Conservation (phyloP, 2,329 filamentous ascomycete genomes). For the Neurospora crassa region DNA sequence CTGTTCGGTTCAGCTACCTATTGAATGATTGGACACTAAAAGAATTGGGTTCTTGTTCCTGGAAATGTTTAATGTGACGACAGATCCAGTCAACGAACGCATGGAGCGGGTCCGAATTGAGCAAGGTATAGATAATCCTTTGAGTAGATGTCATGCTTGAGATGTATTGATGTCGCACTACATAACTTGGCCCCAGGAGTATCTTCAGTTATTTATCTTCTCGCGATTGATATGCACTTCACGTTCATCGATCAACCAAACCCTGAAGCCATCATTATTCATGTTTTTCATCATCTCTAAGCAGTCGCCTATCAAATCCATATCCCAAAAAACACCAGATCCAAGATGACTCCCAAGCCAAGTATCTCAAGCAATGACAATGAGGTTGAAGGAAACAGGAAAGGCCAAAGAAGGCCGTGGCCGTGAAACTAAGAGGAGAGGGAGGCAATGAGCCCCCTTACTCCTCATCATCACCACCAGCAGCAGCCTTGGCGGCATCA, state of each 20-base stretch:
- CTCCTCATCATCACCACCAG: constrained; percentile 22
- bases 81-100: background rate
- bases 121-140: background rate
- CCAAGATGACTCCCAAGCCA: background rate
- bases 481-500: constrained; percentile 13
- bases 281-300: background rate
- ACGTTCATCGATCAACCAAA: background rate
- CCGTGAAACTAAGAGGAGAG: background rate
- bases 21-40: background rate
- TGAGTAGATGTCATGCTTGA: background rate
- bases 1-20: background rate
- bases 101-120: background rate
- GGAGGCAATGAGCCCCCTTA: constrained; percentile 10
- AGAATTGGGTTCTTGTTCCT: background rate
- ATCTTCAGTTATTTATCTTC: background rate
- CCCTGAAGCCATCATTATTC: background rate
- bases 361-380: background rate
- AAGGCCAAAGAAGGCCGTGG: background rate
- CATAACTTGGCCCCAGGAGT: background rate
- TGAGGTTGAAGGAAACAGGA: background rate
- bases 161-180: background rate
- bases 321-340: background rate
- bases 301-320: background rate
- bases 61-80: background rate
- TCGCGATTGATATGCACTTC: background rate